phyloP scores from a whole-genome alignment of 805 yeast species.

The Candida arabinofermentans region DNA sequence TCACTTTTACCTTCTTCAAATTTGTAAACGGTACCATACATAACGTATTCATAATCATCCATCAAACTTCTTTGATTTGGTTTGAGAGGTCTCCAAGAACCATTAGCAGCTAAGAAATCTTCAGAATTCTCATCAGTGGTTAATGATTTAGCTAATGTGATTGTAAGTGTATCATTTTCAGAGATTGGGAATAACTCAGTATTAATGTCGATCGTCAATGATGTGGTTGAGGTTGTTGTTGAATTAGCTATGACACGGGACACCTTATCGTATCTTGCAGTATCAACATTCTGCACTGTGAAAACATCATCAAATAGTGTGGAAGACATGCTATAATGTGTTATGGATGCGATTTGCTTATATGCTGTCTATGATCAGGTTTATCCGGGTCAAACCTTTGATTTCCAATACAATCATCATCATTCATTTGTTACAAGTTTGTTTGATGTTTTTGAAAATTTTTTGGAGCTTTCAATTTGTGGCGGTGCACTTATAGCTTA shows the following conservation, averaged over 20 bases:
- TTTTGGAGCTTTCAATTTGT: not conserved
- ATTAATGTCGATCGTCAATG: slow-evolving; percentile 84
- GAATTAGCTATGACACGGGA: slow-evolving; percentile 85
- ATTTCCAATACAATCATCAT: too few species aligned
- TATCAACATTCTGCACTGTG: slow-evolving; percentile 76
- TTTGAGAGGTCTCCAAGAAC: slow-evolving; percentile 82
- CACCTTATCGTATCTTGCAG: slow-evolving; percentile 89
- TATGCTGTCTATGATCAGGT: not conserved
- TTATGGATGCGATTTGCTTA: not conserved
- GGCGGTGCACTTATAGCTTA: too few species aligned
- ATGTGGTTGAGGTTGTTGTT: slow-evolving; percentile 73
- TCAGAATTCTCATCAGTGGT: slow-evolving; percentile 44
- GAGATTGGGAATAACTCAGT: slow-evolving; percentile 87
- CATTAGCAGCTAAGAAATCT: slow-evolving; percentile 45
- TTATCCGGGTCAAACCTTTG: not conserved
- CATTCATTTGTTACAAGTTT: too few species aligned
- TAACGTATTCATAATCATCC: slow-evolving; percentile 96
- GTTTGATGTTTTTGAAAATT: too few species aligned
- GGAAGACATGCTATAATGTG: slow-evolving; percentile 61
- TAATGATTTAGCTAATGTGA: slow-evolving; percentile 79
- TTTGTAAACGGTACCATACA: slow-evolving; percentile 97
- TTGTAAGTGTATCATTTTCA: slow-evolving; percentile 71
- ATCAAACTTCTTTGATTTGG: slow-evolving; percentile 82
- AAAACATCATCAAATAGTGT: slow-evolving; percentile 93
- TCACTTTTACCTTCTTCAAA: slow-evolving; percentile 79